These are phyloP conservation scores for Vinca minor DNA, from an alignment of 257 asterid genomes.

Conservation along the genomic window DNA sequence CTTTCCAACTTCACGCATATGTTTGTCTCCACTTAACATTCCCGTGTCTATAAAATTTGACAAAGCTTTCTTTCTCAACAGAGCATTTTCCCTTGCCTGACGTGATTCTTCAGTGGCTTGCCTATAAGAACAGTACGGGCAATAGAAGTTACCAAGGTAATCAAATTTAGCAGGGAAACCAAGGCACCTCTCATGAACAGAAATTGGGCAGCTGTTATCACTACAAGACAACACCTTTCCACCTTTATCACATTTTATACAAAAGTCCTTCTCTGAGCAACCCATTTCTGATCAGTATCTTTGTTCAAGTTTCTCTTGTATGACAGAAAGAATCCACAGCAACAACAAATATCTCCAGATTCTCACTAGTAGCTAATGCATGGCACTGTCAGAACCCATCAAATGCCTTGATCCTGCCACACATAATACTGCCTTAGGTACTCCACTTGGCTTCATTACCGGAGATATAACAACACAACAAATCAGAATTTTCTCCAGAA, in stretches of 20 bases:
- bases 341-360: neutral
- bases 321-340: neutral
- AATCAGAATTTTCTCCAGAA: neutral
- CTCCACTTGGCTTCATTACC: neutral
- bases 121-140: slow-evolving; percentile 68
- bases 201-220: slow-evolving; percentile 55
- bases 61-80: slow-evolving; percentile 50
- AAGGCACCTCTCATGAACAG: slow-evolving; percentile 56
- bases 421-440: neutral
- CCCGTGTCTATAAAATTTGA: slow-evolving; percentile 37
- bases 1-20: slow-evolving; percentile 18
- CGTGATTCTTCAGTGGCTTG: slow-evolving; percentile 36
- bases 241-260: slow-evolving; percentile 65
- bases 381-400: neutral
- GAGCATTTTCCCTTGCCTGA: slow-evolving; percentile 47
- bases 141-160: slow-evolving; percentile 48
- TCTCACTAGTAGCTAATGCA: neutral
- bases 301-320: slow-evolving; percentile 4
- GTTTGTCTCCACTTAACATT: slow-evolving; percentile 19
- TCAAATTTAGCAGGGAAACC: slow-evolving; percentile 46
- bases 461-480: neutral
- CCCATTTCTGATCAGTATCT: slow-evolving; percentile 36
- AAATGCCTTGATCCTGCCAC: neutral
- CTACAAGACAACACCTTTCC: slow-evolving; percentile 56
- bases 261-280: slow-evolving; percentile 29